Percentiles rank a stretch among this genome's conserved stretches.
phyloP scores from a whole-genome alignment of 192 early-diverging fungal genomes.

The Podila epicladia region DNA sequence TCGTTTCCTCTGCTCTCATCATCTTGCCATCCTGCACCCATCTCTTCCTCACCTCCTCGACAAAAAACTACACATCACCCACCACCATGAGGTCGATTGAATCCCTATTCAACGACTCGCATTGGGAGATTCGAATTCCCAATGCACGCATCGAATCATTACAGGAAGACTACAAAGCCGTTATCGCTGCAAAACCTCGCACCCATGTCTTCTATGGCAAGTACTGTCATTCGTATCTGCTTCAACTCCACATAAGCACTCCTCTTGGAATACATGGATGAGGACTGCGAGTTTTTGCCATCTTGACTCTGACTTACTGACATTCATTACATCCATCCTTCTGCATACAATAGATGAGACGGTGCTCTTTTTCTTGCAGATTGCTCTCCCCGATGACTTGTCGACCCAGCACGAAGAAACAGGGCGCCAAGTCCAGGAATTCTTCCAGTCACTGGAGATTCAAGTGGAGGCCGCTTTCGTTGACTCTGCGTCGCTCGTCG shows the following conservation, averaged over 20 bases:
- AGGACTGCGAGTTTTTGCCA: no score
- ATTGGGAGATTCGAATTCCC: conserved; percentile 50
- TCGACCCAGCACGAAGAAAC: conserved; percentile 46
- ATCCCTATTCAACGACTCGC: conserved; percentile 49
- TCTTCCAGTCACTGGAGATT: conserved; percentile 63
- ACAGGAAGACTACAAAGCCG: conserved; percentile 39
- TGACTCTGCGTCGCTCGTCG: conserved; percentile 30
- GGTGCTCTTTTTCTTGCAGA: conserved; percentile 45
- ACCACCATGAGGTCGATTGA: conserved; percentile 49
- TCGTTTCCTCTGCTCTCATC: no score
- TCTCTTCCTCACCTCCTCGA: no score
- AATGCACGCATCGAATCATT: conserved; percentile 41
- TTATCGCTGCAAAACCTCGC: conserved; percentile 44
- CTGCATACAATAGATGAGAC: conserved; percentile 44
- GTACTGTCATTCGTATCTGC: not conserved
- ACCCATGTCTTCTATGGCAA: conserved; percentile 56
- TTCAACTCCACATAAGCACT: no score
- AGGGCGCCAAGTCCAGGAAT: conserved; percentile 34
- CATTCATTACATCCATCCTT: not conserved
- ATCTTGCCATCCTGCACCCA: no score
- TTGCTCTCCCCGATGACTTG: conserved; percentile 48
- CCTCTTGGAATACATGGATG: no score
- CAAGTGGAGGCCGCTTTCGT: conserved; percentile 63
- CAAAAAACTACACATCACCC: not conserved
- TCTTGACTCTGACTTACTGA: conserved; percentile 4